Conservation (phyloP, 257 asterid genomes). For the Solanum sejunctum region DNA sequence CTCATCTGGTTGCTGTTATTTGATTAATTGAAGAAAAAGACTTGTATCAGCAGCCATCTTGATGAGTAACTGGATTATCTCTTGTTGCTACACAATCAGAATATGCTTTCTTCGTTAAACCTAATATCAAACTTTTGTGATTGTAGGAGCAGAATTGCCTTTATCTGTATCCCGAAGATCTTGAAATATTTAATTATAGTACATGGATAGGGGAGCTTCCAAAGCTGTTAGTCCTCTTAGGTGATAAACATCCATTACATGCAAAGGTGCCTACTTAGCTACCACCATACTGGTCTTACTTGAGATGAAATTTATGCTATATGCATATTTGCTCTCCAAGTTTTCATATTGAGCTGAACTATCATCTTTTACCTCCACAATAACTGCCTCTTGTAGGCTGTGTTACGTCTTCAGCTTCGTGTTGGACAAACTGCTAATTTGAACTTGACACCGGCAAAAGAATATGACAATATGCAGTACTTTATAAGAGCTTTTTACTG, state of each 20-base stretch:
- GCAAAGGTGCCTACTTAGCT: constrained; percentile 51
- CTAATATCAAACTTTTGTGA: neutral
- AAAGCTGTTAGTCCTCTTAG: constrained; percentile 46
- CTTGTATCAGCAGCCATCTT: neutral
- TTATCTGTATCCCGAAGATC: constrained; percentile 29
- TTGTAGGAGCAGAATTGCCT: constrained; percentile 42
- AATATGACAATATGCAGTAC: constrained; percentile 49
- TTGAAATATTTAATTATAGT: constrained; percentile 34
- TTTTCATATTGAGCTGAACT: neutral
- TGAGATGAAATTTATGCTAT: neutral
- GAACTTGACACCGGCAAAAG: constrained; percentile 33
- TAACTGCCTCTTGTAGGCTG: constrained; percentile 50
- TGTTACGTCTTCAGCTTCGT: constrained; percentile 52
- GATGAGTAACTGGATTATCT: neutral
- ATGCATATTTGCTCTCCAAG: neutral
- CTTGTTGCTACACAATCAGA: neutral
- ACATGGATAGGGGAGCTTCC: constrained; percentile 71
- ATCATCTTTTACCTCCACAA: neutral
- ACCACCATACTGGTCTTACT: neutral
- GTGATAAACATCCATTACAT: constrained; percentile 40
- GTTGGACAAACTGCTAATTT: constrained; percentile 46
- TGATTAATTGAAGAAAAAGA: neutral
- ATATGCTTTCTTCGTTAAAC: neutral
- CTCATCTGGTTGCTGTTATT: neutral
- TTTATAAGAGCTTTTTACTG: constrained; percentile 33